Evolutionary conservation across 805 yeast genomes (phyloP).

Genomic region (Zygotorulaspora danielsina): DNA sequence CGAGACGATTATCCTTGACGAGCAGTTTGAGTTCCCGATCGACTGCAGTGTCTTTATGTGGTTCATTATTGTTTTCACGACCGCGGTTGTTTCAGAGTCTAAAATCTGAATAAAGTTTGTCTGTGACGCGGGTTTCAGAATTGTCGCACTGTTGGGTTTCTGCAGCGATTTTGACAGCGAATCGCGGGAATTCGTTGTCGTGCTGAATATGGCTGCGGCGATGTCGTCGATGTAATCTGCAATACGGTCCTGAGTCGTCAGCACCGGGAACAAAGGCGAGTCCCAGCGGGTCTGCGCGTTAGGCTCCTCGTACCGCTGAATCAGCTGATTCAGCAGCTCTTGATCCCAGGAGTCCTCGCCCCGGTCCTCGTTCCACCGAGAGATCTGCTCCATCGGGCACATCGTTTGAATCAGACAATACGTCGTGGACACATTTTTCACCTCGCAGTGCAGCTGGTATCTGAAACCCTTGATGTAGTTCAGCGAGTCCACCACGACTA

Average conservation of each 20-base stretch:
- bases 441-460: conserved; percentile 91
- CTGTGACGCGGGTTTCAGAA: conserved; percentile 73
- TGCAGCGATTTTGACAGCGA: conserved; percentile 51
- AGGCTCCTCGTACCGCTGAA: conserved; percentile 92
- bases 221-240: conserved; percentile 61
- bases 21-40: conserved; percentile 48
- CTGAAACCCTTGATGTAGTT: conserved; percentile 93
- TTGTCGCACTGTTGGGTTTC: conserved; percentile 80
- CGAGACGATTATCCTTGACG: conserved; percentile 42
- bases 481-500: conserved; percentile 82
- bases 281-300: conserved; percentile 87
- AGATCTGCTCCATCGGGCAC: conserved; percentile 58
- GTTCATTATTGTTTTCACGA: conserved; percentile 58
- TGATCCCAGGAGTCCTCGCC: conserved; percentile 52
- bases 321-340: conserved; percentile 59
- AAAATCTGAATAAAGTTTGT: conserved; percentile 72
- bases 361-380: conserved; percentile 51
- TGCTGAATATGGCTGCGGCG: conserved; percentile 52
- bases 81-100: conserved; percentile 64
- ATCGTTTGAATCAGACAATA: conserved; percentile 79
- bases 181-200: conserved; percentile 31
- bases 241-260: conserved; percentile 37
- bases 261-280: conserved; percentile 75
- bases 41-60: conserved; percentile 34
- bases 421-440: conserved; percentile 76